These are phyloP conservation scores for Nadsonia fulvescens DNA, from an alignment of 805 yeast species.

Conservation along the genomic window DNA sequence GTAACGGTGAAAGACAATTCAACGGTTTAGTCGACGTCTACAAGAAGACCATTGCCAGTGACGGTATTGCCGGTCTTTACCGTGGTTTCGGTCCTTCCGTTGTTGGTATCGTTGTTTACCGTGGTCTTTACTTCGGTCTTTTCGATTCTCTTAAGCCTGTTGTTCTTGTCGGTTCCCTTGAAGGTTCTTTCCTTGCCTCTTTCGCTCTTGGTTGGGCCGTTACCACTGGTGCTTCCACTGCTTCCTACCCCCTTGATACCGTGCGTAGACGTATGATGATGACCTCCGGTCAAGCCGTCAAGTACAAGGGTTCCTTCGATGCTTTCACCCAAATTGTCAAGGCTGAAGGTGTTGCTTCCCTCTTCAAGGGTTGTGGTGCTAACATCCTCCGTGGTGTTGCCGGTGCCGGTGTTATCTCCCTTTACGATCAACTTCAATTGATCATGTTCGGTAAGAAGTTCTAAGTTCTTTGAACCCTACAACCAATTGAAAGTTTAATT, in stretches of 20 bases:
- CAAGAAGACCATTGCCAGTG: conserved; percentile 87
- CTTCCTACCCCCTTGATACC: conserved; percentile 97
- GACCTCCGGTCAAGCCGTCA: conserved; percentile 98
- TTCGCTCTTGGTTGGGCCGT: conserved; percentile 95
- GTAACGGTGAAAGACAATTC: conserved; percentile 85
- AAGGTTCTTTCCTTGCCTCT: conserved; percentile 88
- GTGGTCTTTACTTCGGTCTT: conserved; percentile 97
- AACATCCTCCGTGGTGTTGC: conserved; percentile 99
- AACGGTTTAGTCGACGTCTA: conserved; percentile 93
- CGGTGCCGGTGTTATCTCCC: conserved; percentile 98
- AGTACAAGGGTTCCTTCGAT: conserved; percentile 89
- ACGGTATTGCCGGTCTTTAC: conserved; percentile 96
- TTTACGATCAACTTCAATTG: conserved; percentile 93
- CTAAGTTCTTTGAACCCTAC: conserved; percentile 12
- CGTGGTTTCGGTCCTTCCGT: conserved; percentile 99
- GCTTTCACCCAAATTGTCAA: conserved; percentile 84
- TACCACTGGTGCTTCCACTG: conserved; percentile 96
- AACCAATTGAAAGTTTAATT: neutral
- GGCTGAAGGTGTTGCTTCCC: conserved; percentile 82
- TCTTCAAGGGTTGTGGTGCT: conserved; percentile 99
- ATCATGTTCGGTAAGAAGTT: conserved; percentile 92
- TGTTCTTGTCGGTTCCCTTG: conserved; percentile 82
- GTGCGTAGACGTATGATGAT: conserved; percentile 99
- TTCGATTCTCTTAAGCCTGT: conserved; percentile 94
- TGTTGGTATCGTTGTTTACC: conserved; percentile 93